phyloP scores from a whole-genome alignment of 208 protist species.

The Leishmania major region DNA sequence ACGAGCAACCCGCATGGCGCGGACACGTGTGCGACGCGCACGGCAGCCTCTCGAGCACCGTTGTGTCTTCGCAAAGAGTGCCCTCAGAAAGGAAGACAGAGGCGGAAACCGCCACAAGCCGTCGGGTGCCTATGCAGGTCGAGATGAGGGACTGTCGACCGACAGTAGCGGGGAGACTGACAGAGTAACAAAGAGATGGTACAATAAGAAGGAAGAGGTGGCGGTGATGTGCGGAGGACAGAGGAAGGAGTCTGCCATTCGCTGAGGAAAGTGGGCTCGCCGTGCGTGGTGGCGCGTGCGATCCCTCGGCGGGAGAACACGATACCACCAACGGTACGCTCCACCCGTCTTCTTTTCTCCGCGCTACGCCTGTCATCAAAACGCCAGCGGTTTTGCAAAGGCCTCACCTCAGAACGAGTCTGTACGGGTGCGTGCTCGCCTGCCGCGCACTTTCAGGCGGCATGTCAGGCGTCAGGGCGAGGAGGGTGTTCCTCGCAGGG shows the following conservation, averaged over 20 bases:
- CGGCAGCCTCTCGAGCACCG: background rate
- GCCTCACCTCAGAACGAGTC: background rate
- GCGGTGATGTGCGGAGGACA: background rate
- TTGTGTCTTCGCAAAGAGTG: no score
- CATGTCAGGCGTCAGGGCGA: background rate
- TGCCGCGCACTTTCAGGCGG: background rate
- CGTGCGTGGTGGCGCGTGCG: background rate
- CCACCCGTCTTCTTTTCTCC: background rate
- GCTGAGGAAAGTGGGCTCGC: background rate
- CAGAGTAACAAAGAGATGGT: background rate
- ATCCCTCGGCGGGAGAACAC: background rate
- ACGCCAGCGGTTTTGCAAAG: background rate
- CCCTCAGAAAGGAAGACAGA: no score
- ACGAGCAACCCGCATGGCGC: background rate
- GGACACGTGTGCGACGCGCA: background rate
- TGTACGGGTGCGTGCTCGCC: background rate
- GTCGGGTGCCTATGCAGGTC: background rate
- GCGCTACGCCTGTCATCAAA: background rate
- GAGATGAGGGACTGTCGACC: no score
- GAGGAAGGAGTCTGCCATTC: background rate
- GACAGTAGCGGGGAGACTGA: background rate
- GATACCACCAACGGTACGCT: background rate
- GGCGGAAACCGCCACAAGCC: background rate
- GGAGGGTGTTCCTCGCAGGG: background rate
- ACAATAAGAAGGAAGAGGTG: background rate